These are phyloP conservation scores for Alternaria atra DNA, from an alignment of 2,329 filamentous ascomycete species.

Conservation along the genomic window DNA sequence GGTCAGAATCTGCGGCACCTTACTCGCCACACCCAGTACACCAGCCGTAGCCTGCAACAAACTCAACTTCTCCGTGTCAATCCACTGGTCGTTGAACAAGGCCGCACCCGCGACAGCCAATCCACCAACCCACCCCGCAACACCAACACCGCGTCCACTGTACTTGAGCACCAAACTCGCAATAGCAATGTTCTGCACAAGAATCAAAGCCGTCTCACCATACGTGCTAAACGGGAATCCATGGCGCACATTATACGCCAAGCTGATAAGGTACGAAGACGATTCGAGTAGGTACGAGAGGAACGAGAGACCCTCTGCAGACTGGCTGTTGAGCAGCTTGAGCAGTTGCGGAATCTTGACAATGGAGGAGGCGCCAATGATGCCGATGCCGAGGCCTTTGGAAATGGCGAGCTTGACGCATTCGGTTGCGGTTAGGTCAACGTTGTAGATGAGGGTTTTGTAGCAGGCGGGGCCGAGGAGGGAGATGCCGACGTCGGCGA, in stretches of 20 bases:
- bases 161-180: slow-evolving; percentile 86
- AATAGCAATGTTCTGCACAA: slow-evolving; percentile 91
- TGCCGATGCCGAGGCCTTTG: slow-evolving; percentile 91
- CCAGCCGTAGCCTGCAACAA: slow-evolving; percentile 87
- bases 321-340: slow-evolving; percentile 84
- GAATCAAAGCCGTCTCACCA: slow-evolving; percentile 91
- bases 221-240: slow-evolving; percentile 96
- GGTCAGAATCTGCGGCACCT: slow-evolving; percentile 90
- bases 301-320: slow-evolving; percentile 85
- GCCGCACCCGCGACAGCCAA: slow-evolving; percentile 74
- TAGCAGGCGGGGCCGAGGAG: slow-evolving; percentile 89
- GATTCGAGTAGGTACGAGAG: slow-evolving; percentile 94
- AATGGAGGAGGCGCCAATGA: slow-evolving; percentile 86
- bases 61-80: slow-evolving; percentile 72
- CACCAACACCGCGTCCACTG: slow-evolving; percentile 71
- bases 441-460: slow-evolving; percentile 81
- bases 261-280: slow-evolving; percentile 81
- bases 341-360: slow-evolving; percentile 98
- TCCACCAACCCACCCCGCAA: slow-evolving; percentile 80
- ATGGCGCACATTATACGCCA: slow-evolving; percentile 92
- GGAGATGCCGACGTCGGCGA: slow-evolving; percentile 44
- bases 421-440: slow-evolving; percentile 77
- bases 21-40: slow-evolving; percentile 83
- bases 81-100: slow-evolving; percentile 72
- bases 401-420: slow-evolving; percentile 91